A percentile compares a stretch with the other conserved stretches of the same genome.
Evolutionary conservation across 2,329 filamentous ascomycete genomes (phyloP).

Genomic region (Plenodomus lindquistii): DNA sequence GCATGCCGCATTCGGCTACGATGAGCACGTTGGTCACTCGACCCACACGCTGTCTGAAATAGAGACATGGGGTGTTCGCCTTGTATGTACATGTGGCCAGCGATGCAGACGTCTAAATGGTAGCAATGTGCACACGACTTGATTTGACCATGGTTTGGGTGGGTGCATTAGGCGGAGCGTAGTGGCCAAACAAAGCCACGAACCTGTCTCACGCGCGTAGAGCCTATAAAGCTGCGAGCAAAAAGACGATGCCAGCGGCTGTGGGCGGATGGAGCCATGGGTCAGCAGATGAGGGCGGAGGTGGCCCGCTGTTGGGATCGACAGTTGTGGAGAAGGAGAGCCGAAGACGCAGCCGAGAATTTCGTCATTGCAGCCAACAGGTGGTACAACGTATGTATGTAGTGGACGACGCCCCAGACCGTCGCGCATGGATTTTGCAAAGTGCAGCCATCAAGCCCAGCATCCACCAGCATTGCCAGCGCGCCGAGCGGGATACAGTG

Average conservation of each 20-base stretch:
- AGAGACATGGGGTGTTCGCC: too few relatives aligned
- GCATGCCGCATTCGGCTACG: conserved; percentile 28
- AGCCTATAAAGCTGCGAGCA: not conserved
- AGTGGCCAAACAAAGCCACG: too few relatives aligned
- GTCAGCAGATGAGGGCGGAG: not conserved
- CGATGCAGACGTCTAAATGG: too few relatives aligned
- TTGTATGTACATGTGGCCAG: too few relatives aligned
- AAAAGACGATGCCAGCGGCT: not conserved
- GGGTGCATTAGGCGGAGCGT: too few relatives aligned
- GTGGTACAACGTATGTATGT: too few relatives aligned
- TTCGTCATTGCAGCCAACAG: conserved; percentile 18
- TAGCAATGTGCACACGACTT: too few relatives aligned
- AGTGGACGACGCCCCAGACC: not conserved
- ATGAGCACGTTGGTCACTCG: conserved; percentile 15
- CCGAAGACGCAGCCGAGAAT: conserved; percentile 19
- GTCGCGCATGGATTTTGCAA: not conserved
- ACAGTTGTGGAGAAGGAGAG: conserved; percentile 14
- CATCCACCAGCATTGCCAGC: not conserved
- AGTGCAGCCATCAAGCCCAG: too few relatives aligned
- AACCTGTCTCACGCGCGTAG: too few relatives aligned
- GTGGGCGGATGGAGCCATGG: not conserved
- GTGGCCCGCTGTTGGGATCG: not conserved
- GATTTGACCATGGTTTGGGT: too few relatives aligned
- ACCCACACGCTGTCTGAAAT: conserved; percentile 1
- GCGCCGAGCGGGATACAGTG: not conserved